Conservation (phyloP, 2,329 filamentous ascomycete genomes). For the Akanthomyces lecanii region DNA sequence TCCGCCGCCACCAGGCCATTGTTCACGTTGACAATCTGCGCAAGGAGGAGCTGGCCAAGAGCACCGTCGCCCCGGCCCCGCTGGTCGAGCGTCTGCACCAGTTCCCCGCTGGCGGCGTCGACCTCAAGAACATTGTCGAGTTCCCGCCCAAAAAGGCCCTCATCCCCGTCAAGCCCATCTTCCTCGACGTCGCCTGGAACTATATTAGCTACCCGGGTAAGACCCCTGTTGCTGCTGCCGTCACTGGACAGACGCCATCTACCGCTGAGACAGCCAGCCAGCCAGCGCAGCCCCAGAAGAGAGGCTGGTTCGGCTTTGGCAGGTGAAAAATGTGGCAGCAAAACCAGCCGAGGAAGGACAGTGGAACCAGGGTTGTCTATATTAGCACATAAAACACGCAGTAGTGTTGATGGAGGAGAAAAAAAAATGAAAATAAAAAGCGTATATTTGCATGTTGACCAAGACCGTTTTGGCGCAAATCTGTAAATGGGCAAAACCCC, state of each 20-base stretch:
- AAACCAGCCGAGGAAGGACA: background rate
- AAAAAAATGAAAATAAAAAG: background rate
- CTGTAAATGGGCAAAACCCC: background rate
- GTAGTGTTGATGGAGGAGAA: background rate
- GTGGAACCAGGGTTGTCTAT: background rate
- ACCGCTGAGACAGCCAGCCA: conserved; percentile 27
- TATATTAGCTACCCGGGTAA: conserved; percentile 87
- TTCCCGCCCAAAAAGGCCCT: conserved; percentile 81
- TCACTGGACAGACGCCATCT: conserved; percentile 10
- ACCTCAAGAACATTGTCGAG: conserved; percentile 75
- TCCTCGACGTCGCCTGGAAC: conserved; percentile 96
- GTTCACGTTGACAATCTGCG: conserved; percentile 72
- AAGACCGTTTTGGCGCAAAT: background rate
- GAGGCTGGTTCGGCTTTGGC: conserved; percentile 74
- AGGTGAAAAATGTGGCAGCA: conserved; percentile 33
- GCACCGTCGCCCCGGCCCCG: conserved; percentile 38
- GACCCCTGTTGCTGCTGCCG: conserved; percentile 28
- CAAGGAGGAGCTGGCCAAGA: conserved; percentile 44
- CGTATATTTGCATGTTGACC: background rate
- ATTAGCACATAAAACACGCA: conserved; percentile 3
- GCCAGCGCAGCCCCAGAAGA: conserved; percentile 51
- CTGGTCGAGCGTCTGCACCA: conserved; percentile 71
- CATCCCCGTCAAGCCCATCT: conserved; percentile 89
- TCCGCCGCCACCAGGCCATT: conserved; percentile 78
- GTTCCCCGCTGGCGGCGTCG: conserved; percentile 66